These are phyloP conservation scores for Eimeria tenella DNA, from an alignment of 169 alveolate genomes.

Conservation along the genomic window DNA sequence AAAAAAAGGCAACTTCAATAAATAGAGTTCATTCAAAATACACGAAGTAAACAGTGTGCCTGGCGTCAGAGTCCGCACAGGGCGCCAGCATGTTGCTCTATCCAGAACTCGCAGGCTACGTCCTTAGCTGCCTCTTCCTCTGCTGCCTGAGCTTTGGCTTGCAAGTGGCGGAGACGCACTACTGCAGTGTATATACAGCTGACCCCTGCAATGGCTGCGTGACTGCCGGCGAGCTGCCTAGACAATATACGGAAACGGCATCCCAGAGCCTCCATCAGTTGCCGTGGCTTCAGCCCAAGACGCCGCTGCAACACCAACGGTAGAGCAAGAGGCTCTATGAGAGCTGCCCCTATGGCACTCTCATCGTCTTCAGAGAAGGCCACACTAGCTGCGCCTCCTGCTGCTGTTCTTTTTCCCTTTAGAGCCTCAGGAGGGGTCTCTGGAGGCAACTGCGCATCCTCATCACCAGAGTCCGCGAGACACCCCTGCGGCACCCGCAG, in stretches of 20 bases:
- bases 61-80: neutral
- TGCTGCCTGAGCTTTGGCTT: conserved; percentile 76
- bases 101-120: conserved; percentile 73
- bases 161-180: conserved; percentile 47
- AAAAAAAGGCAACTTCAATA: neutral
- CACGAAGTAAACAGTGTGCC: neutral
- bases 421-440: neutral
- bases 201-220: conserved; percentile 60
- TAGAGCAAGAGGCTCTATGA: conserved; percentile 33
- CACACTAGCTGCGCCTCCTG: conserved; percentile 9
- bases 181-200: conserved; percentile 57
- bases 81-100: conserved; percentile 30
- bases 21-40: neutral
- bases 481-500: conserved; percentile 64
- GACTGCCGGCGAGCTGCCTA: conserved; percentile 36
- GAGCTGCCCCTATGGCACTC: neutral
- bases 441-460: neutral
- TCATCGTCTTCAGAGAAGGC: conserved; percentile 19
- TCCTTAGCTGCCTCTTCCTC: conserved; percentile 72
- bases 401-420: neutral
- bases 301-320: conserved; percentile 47
- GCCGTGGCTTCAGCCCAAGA: conserved; percentile 42
- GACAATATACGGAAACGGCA: conserved; percentile 23
- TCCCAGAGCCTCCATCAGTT: conserved; percentile 44
- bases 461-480: conserved; percentile 3